Evolutionary conservation across 257 asterid species (phyloP).

Genomic region (Solanum piurae): DNA sequence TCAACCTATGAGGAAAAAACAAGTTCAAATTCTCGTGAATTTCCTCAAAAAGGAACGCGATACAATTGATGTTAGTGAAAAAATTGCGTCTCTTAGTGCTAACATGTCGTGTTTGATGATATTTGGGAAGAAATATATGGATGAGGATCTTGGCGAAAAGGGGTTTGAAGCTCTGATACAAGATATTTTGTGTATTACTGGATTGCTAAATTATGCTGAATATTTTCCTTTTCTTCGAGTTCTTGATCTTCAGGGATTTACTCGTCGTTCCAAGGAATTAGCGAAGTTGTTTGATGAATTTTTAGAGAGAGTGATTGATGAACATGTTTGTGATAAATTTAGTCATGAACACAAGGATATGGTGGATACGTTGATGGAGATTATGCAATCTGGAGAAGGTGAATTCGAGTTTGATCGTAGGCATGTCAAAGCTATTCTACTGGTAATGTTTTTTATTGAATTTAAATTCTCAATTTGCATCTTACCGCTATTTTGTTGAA

Average conservation of each 20-base stretch:
- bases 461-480: no score
- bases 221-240: neutral
- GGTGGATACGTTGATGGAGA: neutral
- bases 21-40: neutral
- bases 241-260: conserved; percentile 10
- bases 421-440: neutral
- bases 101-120: neutral
- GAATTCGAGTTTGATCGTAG: conserved; percentile 4
- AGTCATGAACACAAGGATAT: neutral
- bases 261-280: neutral
- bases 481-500: no score
- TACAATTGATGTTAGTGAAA: neutral
- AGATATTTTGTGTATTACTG: neutral
- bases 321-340: neutral
- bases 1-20: conserved; percentile 1
- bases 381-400: neutral
- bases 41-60: neutral
- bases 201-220: neutral
- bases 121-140: neutral
- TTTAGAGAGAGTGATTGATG: conserved; percentile 3
- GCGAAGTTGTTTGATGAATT: conserved; percentile 8
- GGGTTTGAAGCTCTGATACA: neutral
- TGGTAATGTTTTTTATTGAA: neutral
- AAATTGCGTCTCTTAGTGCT: neutral
- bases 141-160: neutral